Evolutionary conservation across 1,139 yeast species (phyloP).

Genomic region (Debaryomycetaceae sp.): DNA sequence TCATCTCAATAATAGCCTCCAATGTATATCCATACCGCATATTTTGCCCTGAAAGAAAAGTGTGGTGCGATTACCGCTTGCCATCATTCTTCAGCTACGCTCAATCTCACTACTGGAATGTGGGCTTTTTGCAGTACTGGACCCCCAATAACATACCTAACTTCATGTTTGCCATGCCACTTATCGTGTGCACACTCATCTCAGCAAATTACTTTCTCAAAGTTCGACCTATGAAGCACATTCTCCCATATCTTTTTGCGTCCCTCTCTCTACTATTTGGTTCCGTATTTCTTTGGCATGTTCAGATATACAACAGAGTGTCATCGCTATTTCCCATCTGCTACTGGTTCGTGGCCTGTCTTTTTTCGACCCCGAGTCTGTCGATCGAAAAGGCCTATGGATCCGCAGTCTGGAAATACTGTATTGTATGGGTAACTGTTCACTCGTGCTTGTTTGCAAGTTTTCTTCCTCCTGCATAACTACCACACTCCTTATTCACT

Average conservation of each 20-base stretch:
- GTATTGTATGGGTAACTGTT: conserved; percentile 52
- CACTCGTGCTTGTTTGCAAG: conserved; percentile 63
- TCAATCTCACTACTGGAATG: conserved; percentile 80
- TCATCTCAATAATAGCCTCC: conserved; percentile 40
- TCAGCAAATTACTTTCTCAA: conserved; percentile 28
- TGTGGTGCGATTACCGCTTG: conserved; percentile 64
- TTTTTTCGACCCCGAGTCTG: conserved; percentile 19
- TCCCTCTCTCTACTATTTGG: conserved; percentile 44
- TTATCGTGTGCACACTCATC: conserved; percentile 38
- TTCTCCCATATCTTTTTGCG: conserved; percentile 33
- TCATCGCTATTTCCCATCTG: conserved; percentile 73
- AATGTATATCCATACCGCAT: conserved; percentile 52
- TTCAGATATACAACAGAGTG: conserved; percentile 80
- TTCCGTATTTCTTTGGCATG: conserved; percentile 68
- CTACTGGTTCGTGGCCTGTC: conserved; percentile 63
- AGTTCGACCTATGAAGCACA: conserved; percentile 33
- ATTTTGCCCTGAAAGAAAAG: conserved; percentile 71
- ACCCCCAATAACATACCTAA: conserved; percentile 77
- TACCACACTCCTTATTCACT: background rate
- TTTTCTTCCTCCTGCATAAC: conserved; percentile 73
- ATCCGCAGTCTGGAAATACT: conserved; percentile 33
- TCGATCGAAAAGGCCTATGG: conserved; percentile 5
- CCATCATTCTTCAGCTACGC: conserved; percentile 74
- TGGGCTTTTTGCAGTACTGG: conserved; percentile 83
- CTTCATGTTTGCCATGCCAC: conserved; percentile 75